Evolutionary conservation across 1,284 basidiomycete species (phyloP), one percentile per base, ranked within the genome.

Genomic region (Cerrena zonata): DNA sequence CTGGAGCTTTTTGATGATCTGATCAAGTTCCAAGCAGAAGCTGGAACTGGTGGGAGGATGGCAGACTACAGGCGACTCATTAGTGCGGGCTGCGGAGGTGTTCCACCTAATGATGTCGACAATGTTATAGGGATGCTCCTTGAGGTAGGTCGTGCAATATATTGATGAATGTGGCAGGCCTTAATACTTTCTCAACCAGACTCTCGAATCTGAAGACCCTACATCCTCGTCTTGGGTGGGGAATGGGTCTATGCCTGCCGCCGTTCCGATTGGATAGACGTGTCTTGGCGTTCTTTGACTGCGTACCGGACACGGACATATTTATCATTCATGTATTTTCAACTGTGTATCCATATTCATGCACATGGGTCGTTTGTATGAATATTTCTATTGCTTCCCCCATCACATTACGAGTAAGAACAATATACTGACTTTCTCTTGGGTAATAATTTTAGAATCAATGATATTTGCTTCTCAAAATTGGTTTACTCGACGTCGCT

Each of bases 41-140:
- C 89, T 12, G 93, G 93, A 4, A 95, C 92, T 1, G 84, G 86
- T 25, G 90, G 89, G 21, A 78, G 85, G 54, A 93, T 96, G 81
- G 77, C 81, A 1, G 88, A 94, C 58, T 97, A 96, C 65, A 76
- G 92, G 56, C 76, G 85, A 54, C 69, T 96, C 49, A 91, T 96
- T 60, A 86, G 87, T 18, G 83, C 91, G 11, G 91, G 90, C 0
- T 93, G 91, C 67, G 89, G 90, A n/a, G 91, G 90, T 0, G 78
- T 94, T n/a, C 79, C 85, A 1, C 77, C 85, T 1, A 76, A 82
- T 24, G 91, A 95, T 58, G 87, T 96, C 26, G 93, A 96, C 60
- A 79, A 80, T 54, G 84, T 92, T 4, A 75, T 95, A 52, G 83
- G 81, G 39, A 86, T 89, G 77, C 70, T 94, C 41, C 75, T 91